Evolutionary conservation across 345 rosid species (phyloP).

Genomic region (Ceriops zippeliana): DNA sequence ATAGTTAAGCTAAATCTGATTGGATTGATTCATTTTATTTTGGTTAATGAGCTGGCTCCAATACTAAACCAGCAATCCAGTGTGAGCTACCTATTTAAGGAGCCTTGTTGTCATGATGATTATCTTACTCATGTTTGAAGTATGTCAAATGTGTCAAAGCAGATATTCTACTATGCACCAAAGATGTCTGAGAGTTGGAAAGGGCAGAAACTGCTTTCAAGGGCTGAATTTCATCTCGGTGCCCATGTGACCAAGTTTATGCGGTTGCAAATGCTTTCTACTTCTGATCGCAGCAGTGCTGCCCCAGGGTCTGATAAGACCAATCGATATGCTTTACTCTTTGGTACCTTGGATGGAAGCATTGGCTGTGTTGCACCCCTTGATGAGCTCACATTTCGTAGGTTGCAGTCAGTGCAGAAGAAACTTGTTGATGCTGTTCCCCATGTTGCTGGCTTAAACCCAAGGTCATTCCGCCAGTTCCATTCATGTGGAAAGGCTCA

Average conservation of each 20-base stretch:
- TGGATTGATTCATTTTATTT: no score
- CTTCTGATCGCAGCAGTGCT: constrained; percentile 47
- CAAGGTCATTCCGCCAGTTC: constrained; percentile 89
- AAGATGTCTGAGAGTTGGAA: constrained; percentile 98
- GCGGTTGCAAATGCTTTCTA: constrained; percentile 83
- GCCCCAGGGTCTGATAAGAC: constrained; percentile 70
- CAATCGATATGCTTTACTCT: constrained; percentile 80
- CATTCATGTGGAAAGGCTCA: constrained; percentile 74
- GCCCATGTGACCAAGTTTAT: constrained; percentile 87
- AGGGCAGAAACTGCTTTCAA: constrained; percentile 92
- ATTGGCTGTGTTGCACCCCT: constrained; percentile 93
- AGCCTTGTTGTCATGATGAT: no score
- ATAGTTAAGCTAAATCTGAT: no score
- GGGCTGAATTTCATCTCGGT: constrained; percentile 92
- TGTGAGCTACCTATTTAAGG: no score
- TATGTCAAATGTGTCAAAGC: constrained; percentile 3
- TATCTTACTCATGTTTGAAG: not conserved
- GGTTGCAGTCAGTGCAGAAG: constrained; percentile 86
- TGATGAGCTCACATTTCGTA: constrained; percentile 86
- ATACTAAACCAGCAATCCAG: no score
- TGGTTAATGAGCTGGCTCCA: no score
- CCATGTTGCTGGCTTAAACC: constrained; percentile 92
- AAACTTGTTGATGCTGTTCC: constrained; percentile 89
- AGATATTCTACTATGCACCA: constrained; percentile 95
- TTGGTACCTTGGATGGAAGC: constrained; percentile 93